A percentile compares a stretch with the other conserved stretches of the same genome.
These are phyloP conservation scores for Fraxinus baroniana DNA, from an alignment of 305 asterid genomes.

Conservation along the genomic window DNA sequence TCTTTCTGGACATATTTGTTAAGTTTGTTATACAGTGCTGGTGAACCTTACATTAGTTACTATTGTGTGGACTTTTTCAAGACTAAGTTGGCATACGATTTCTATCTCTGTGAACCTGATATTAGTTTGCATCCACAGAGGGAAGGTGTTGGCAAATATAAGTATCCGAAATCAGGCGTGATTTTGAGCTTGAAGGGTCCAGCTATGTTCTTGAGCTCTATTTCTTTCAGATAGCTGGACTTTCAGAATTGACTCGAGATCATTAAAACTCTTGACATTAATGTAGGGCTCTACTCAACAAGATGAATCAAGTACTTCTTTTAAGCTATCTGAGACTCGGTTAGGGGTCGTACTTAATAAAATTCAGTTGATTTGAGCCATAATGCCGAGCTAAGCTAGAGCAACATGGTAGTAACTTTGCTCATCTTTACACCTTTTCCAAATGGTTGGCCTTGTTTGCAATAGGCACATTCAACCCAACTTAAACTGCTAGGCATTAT, in stretches of 20 bases:
- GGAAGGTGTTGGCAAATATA: background rate
- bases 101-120: constrained; percentile 9
- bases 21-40: constrained; percentile 9
- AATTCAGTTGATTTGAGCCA: constrained; percentile 3
- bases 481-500: background rate
- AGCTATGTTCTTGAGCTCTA: background rate
- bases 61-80: background rate
- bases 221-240: background rate
- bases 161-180: background rate
- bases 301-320: background rate
- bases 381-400: background rate
- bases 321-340: background rate
- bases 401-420: background rate
- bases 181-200: background rate
- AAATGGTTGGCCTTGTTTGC: constrained; percentile 2
- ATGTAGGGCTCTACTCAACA: background rate
- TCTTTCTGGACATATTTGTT: constrained; percentile 21
- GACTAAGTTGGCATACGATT: background rate
- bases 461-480: background rate
- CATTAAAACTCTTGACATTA: background rate
- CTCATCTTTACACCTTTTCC: background rate
- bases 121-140: background rate
- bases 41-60: background rate
- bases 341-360: background rate
- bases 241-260: background rate